Percentiles rank a stretch among this genome's conserved stretches.
Conservation (phyloP, 345 rosid genomes). For the Pistacia integerrima region DNA sequence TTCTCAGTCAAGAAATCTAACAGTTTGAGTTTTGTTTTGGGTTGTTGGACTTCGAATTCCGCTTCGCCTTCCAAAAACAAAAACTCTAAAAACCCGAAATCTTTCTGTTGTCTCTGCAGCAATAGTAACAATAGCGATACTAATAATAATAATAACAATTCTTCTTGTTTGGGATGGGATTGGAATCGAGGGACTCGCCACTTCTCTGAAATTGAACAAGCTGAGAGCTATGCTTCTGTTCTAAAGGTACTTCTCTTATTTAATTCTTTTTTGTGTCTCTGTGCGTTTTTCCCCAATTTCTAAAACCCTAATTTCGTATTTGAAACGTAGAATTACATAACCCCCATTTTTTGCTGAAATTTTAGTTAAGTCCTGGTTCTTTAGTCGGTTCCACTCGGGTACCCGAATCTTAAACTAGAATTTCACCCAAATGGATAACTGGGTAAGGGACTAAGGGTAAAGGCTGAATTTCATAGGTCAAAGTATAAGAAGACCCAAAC, state of each 20-base stretch:
- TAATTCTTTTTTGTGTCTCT: not conserved
- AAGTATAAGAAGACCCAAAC: too few relatives aligned
- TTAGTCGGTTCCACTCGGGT: too few relatives aligned
- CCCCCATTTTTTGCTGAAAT: too few relatives aligned
- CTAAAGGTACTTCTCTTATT: constrained; percentile 54
- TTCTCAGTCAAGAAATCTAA: constrained; percentile 37
- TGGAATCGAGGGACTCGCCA: constrained; percentile 91
- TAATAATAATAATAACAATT: constrained; percentile 12
- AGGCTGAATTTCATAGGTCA: too few relatives aligned
- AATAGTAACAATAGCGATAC: constrained; percentile 24
- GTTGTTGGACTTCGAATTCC: constrained; percentile 22
- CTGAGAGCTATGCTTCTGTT: constrained; percentile 73
- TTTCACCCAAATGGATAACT: too few relatives aligned
- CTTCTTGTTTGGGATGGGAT: constrained; percentile 70
- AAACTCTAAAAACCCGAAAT: constrained; percentile 32
- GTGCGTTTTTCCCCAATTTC: too few relatives aligned
- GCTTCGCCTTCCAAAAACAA: constrained; percentile 24
- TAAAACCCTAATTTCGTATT: too few relatives aligned
- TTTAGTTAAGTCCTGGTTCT: too few relatives aligned
- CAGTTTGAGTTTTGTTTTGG: constrained; percentile 36
- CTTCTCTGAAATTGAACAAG: constrained; percentile 76
- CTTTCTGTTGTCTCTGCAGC: constrained; percentile 38
- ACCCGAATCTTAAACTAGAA: too few relatives aligned
- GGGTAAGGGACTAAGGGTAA: too few relatives aligned
- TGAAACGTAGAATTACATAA: too few relatives aligned